Base-by-base conservation (phyloP, 306 rosid species). In the Vigna trinervia region DNA sequence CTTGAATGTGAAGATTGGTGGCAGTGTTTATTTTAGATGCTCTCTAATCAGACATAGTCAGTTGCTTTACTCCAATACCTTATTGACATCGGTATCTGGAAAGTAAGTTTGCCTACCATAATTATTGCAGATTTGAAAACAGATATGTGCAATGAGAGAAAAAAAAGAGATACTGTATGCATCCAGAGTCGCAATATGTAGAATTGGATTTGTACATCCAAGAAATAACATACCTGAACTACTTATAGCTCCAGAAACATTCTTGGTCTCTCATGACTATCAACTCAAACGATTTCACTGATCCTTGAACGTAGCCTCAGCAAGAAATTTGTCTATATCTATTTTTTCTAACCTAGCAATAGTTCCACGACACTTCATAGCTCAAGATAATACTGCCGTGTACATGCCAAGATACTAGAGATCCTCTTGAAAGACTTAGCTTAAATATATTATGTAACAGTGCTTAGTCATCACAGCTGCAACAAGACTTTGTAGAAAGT, bases 211-310 rank as follows among this genome's bases (percentile, higher is more conserved):
- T 48, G 38, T 63, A 72, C 34, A 34, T 65, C 28, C 77, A 75
- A 69, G 63, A 50, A 34, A 74, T 60, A 68, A 71, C 71, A 23
- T 85, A 89, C 97, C 92, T 88, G 88, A 88, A 86, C 69, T 54
- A 47, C 73, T 60, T 78, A 69, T 51, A 63, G 82, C 77, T 82
- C 78, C 82, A 22, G 73, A 79, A 75, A 82, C 80, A 74, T 60
- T 71, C 86, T 71, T 51, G 81, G 77, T 69, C 85, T 75, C 85
- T 73, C 86, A 69, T 43, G 80, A 48, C 57, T 80, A 77, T 74
- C 75, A 74, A 79, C 74, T 77, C 81, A 45, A 69, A 79, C 63
- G 80, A 78, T 76, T 63, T 39, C 68, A 59, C 54, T 85, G 72
- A 80, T 83, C 84, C 79, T 79, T 61, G 74, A 79, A 78, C 76